These are phyloP conservation scores for Wallacemonas sp. DNA, from an alignment of 208 protist genomes.

Conservation along the genomic window DNA sequence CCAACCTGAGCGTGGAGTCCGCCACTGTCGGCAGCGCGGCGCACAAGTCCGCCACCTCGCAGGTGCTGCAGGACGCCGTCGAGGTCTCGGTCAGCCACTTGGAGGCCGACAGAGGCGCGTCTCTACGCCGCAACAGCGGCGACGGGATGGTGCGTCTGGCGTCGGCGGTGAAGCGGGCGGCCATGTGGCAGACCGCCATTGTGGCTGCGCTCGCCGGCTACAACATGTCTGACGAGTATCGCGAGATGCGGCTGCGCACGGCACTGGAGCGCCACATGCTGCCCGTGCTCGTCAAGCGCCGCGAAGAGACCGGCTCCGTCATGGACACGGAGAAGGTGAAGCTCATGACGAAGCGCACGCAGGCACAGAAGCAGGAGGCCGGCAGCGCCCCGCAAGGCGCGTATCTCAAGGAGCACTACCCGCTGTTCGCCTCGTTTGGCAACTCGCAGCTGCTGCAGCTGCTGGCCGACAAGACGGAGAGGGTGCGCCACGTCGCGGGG, in stretches of 20 bases:
- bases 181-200: conserved; percentile 78
- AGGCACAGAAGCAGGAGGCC: conserved; percentile 14
- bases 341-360: conserved; percentile 6
- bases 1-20: neutral
- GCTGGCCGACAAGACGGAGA: conserved; percentile 61
- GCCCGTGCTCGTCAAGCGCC: conserved; percentile 57
- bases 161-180: conserved; percentile 65
- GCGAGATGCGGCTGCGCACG: conserved; percentile 47
- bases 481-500: conserved; percentile 53
- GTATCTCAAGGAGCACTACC: conserved; percentile 58
- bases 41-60: conserved; percentile 20
- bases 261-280: conserved; percentile 68
- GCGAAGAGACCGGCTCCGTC: conserved; percentile 44
- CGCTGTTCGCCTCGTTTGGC: conserved; percentile 62
- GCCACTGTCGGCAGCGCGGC: conserved; percentile 6
- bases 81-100: conserved; percentile 20
- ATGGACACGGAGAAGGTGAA: conserved; percentile 26
- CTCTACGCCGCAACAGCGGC: neutral
- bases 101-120: neutral
- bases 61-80: conserved; percentile 27
- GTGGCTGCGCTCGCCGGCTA: conserved; percentile 37
- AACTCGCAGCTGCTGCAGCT: conserved; percentile 59
- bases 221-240: conserved; percentile 47
- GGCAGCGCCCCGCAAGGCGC: conserved; percentile 34
- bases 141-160: conserved; percentile 56